A percentile compares a stretch with the other conserved stretches of the same genome.
phyloP scores from a whole-genome alignment of 441 rosid genomes.

The Jatropha podagrica region DNA sequence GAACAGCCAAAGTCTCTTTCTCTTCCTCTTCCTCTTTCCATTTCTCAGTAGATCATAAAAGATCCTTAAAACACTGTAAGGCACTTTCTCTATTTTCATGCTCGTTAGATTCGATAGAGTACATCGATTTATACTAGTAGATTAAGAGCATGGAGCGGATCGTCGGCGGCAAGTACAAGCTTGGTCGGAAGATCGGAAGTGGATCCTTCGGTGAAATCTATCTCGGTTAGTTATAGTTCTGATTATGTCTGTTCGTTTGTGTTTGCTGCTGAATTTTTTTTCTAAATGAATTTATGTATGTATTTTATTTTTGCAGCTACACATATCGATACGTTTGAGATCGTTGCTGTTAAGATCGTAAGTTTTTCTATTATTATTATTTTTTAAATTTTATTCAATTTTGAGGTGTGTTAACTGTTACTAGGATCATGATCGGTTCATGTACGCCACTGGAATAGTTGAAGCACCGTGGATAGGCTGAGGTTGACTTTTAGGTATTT shows the following conservation, averaged over 20 bases:
- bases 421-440: slow-evolving; percentile 13
- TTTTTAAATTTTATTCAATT: slow-evolving; percentile 3
- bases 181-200: slow-evolving; percentile 94
- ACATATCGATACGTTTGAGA: slow-evolving; percentile 87
- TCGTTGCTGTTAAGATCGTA: slow-evolving; percentile 94
- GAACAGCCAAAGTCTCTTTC: neutral
- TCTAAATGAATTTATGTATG: neutral
- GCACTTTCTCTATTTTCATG: neutral
- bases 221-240: slow-evolving; percentile 49
- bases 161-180: slow-evolving; percentile 88
- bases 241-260: neutral
- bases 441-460: neutral
- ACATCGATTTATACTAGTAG: neutral
- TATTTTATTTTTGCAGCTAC: slow-evolving; percentile 58
- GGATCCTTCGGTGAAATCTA: slow-evolving; percentile 95
- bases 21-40: neutral
- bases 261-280: neutral
- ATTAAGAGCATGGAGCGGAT: slow-evolving; percentile 62
- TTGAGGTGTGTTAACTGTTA: neutral
- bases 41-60: neutral
- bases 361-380: slow-evolving; percentile 32
- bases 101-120: neutral
- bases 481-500: neutral
- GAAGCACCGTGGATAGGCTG: neutral
- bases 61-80: neutral